Evolutionary conservation across 345 rosid species (phyloP).

Genomic region (Salix viminalis): DNA sequence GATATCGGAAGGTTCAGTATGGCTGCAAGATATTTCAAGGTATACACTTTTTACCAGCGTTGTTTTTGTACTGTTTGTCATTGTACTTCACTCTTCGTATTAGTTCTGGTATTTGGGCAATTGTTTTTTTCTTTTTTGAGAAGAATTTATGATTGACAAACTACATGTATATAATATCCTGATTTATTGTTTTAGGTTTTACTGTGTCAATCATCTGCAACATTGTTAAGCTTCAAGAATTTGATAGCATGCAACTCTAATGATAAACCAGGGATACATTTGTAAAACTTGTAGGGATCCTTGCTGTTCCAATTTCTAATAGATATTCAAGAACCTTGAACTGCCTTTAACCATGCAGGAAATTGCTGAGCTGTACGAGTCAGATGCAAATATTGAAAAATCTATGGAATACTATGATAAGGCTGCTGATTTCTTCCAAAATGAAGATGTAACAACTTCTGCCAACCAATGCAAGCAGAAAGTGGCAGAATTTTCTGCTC

Average conservation of each 20-base stretch:
- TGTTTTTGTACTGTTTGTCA: not conserved
- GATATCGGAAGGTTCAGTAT: constrained; percentile 95
- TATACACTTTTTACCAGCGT: constrained; percentile 5
- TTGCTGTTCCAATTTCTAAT: not conserved
- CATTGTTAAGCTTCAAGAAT: not conserved
- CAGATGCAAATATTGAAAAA: constrained; percentile 29
- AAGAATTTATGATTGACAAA: not conserved
- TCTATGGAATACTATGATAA: constrained; percentile 21
- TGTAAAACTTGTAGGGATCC: not conserved
- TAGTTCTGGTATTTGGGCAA: not conserved
- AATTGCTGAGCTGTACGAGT: constrained; percentile 30
- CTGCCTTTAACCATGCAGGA: constrained; percentile 10
- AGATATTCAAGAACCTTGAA: not conserved
- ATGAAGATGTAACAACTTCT: constrained; percentile 70
- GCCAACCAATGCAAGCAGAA: constrained; percentile 98
- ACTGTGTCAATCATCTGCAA: not conserved
- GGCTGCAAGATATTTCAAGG: constrained; percentile 99
- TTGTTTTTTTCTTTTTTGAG: not conserved
- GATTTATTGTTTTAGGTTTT: not conserved
- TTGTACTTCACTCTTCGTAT: not conserved
- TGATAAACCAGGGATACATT: not conserved
- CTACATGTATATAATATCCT: not conserved
- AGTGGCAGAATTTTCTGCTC: constrained; percentile 94
- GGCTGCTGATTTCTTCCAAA: constrained; percentile 33
- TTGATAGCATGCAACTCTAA: not conserved